These are phyloP conservation scores for Hippophae gyantsensis DNA, from an alignment of 306 rosid genomes.

Conservation along the genomic window DNA sequence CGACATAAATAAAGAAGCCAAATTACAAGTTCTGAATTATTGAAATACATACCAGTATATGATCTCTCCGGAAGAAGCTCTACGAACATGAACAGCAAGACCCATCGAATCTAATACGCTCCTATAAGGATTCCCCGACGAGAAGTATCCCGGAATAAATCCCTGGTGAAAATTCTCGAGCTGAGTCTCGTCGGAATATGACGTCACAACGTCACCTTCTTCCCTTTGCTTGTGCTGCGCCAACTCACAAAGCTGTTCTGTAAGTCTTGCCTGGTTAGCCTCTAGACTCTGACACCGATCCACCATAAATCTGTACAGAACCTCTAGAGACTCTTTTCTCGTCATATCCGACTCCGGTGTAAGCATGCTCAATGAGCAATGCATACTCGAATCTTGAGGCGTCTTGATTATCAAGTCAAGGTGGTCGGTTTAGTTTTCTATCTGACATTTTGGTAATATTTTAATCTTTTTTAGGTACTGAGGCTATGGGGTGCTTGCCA, in stretches of 20 bases:
- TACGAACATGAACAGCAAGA: conserved; percentile 45
- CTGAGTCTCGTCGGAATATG: background rate
- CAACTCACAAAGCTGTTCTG: conserved; percentile 32
- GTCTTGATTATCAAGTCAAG: background rate
- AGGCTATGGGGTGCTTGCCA: conserved; percentile 16
- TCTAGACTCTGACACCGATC: conserved; percentile 51
- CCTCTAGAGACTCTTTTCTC: conserved; percentile 17
- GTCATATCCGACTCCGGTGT: conserved; percentile 26
- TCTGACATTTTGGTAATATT: background rate
- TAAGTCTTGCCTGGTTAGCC: conserved; percentile 34
- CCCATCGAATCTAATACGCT: conserved; percentile 50
- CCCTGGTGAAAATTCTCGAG: conserved; percentile 13
- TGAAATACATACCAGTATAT: conserved; percentile 38
- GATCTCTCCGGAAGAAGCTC: conserved; percentile 48
- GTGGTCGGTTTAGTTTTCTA: background rate
- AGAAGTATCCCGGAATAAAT: conserved; percentile 26
- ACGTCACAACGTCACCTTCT: background rate
- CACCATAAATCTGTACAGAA: conserved; percentile 16
- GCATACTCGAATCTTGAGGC: background rate
- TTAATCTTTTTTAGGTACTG: background rate
- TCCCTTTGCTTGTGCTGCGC: conserved; percentile 13
- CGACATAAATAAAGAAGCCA: background rate
- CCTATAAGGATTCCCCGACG: conserved; percentile 31
- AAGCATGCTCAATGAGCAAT: conserved; percentile 25
- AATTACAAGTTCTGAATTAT: background rate